Evolutionary conservation across 495 filamentous ascomycete species (phyloP).

Genomic region (Aspergillus panamensis): DNA sequence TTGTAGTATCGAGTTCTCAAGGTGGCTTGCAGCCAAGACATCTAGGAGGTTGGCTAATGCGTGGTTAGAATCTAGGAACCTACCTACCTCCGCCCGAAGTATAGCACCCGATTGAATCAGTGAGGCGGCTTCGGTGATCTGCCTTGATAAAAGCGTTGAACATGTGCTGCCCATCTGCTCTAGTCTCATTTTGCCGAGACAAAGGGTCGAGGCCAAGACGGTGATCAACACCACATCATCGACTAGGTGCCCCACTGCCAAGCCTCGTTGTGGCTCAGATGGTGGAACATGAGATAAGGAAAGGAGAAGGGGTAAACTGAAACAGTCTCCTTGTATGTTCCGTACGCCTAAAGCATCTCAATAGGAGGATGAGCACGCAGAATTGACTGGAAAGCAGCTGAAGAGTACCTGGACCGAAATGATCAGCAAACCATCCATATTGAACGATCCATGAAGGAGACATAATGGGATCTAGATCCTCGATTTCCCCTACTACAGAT

Average conservation of each 20-base stretch:
- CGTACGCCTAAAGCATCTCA: too few species aligned
- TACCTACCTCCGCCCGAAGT: constrained; percentile 1
- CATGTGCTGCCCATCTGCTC: constrained; percentile 16
- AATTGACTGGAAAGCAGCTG: background rate
- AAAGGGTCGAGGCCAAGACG: constrained; percentile 27
- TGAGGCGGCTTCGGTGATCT: constrained; percentile 1
- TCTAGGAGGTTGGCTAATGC: background rate
- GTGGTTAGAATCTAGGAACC: background rate
- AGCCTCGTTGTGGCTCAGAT: constrained; percentile 21
- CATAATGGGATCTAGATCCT: background rate
- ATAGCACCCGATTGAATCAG: background rate
- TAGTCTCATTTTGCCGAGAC: background rate
- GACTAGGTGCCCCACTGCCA: constrained; percentile 35
- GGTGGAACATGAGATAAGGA: background rate
- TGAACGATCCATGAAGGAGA: background rate
- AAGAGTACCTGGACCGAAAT: background rate
- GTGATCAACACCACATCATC: constrained; percentile 36
- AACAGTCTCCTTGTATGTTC: background rate
- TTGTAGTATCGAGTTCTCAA: background rate
- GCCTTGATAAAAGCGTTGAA: constrained; percentile 16
- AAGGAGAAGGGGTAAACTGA: background rate
- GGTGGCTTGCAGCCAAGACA: background rate
- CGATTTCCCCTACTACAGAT: background rate
- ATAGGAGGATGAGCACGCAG: too few species aligned
- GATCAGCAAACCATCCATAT: background rate